A percentile compares a stretch with the other conserved stretches of the same genome.
These are phyloP conservation scores for Syncephalis plumigaleata DNA, from an alignment of 371 early-diverging fungal species.

Conservation along the genomic window DNA sequence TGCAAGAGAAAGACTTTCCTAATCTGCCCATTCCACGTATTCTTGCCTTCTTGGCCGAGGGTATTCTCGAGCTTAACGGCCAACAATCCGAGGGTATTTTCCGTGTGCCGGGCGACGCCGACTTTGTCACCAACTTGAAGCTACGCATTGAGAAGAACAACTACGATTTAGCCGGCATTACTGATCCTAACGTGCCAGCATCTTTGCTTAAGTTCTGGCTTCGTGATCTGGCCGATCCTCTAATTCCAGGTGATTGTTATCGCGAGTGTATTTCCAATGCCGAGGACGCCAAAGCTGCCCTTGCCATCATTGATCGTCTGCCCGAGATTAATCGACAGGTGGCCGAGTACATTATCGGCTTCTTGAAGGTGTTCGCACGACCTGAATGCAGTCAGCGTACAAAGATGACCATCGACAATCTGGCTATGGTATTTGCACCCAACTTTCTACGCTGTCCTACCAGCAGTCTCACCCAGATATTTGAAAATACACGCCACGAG, in stretches of 20 bases:
- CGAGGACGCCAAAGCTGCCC: conserved; percentile 29
- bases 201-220: conserved; percentile 87
- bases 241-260: conserved; percentile 74
- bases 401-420: conserved; percentile 73
- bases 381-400: conserved; percentile 47
- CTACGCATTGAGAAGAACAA: conserved; percentile 4
- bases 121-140: conserved; percentile 59
- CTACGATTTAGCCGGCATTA: conserved; percentile 41
- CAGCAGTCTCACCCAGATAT: conserved; percentile 8
- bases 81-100: conserved; percentile 86
- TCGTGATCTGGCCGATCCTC: conserved; percentile 79
- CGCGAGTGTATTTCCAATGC: conserved; percentile 38
- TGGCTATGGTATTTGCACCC: conserved; percentile 96
- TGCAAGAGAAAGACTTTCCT: conserved; percentile 21
- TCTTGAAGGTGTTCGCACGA: conserved; percentile 67
- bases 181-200: conserved; percentile 83
- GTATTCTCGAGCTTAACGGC: conserved; percentile 60
- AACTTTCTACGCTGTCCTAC: conserved; percentile 76
- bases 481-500: conserved; percentile 7
- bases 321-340: conserved; percentile 64
- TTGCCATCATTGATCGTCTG: conserved; percentile 38
- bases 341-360: conserved; percentile 55
- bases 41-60: conserved; percentile 64
- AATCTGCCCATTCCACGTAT: conserved; percentile 53
- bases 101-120: conserved; percentile 89